A percentile compares a stretch with the other conserved stretches of the same genome.
Conservation (phyloP, 805 yeast species). For the Yarrowia sp. region DNA sequence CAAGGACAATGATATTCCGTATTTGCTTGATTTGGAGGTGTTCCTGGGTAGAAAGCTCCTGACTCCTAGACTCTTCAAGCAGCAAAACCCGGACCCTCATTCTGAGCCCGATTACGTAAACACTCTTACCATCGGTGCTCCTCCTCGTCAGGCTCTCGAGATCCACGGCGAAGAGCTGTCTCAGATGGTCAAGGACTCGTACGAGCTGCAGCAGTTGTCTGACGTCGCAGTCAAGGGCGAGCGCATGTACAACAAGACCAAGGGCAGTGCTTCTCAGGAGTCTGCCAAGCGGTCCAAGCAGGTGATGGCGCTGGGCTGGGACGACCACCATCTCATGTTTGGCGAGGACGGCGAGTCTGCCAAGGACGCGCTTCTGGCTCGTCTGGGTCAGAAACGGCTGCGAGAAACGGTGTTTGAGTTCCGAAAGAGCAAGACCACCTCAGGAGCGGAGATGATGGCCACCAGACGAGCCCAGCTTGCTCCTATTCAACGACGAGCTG, state of each 20-base stretch:
- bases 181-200: constrained; percentile 63
- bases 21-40: constrained; percentile 84
- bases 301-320: constrained; percentile 73
- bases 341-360: constrained; percentile 53
- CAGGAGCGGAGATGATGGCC: constrained; percentile 80
- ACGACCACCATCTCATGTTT: constrained; percentile 80
- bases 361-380: constrained; percentile 72
- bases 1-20: constrained; percentile 85
- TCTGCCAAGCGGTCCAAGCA: constrained; percentile 87
- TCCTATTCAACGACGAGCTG: constrained; percentile 80
- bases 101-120: constrained; percentile 61
- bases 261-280: constrained; percentile 84
- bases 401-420: constrained; percentile 96
- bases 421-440: constrained; percentile 54
- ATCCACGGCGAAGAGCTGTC: constrained; percentile 73
- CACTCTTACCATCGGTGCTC: constrained; percentile 80
- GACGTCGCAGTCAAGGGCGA: constrained; percentile 88
- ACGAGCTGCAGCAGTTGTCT: constrained; percentile 68
- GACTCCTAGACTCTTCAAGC: constrained; percentile 27
- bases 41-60: constrained; percentile 85
- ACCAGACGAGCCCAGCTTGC: constrained; percentile 86
- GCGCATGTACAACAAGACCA: constrained; percentile 80
- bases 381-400: constrained; percentile 68
- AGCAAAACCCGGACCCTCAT: constrained; percentile 42
- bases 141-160: constrained; percentile 78